A percentile compares a stretch with the other conserved stretches of the same genome.
phyloP scores from a whole-genome alignment of 2,329 filamentous ascomycete species.

The Fusarium sp. region DNA sequence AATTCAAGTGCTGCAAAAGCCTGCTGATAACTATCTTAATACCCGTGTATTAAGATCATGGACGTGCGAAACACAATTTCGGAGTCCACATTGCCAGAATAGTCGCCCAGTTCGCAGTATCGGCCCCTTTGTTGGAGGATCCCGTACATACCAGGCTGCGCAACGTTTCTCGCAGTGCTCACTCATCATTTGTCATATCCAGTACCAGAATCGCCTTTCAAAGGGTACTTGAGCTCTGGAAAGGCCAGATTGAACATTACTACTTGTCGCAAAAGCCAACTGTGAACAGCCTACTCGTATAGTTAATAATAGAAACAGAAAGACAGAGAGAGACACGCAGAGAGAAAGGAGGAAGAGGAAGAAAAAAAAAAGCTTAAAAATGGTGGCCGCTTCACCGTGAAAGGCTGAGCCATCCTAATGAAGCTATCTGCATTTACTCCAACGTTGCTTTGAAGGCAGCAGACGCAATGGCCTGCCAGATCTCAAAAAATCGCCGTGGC shows the following conservation, averaged over 20 bases:
- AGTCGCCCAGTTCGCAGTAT: slow-evolving; percentile 33
- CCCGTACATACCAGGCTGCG: slow-evolving; percentile 10
- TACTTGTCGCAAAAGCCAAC: not conserved
- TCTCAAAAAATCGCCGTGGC: slow-evolving; percentile 42
- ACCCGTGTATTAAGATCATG: slow-evolving; percentile 39
- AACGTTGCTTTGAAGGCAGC: slow-evolving; percentile 33
- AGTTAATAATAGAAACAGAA: not conserved
- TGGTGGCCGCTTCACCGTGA: slow-evolving; percentile 9
- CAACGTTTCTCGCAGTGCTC: slow-evolving; percentile 30
- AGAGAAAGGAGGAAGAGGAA: not conserved
- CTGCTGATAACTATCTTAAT: slow-evolving; percentile 43
- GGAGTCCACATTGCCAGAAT: slow-evolving; percentile 38
- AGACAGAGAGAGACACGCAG: not conserved
- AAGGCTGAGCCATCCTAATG: slow-evolving; percentile 22
- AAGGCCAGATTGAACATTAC: slow-evolving; percentile 9
- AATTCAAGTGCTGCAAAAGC: slow-evolving; percentile 29
- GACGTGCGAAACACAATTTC: slow-evolving; percentile 45
- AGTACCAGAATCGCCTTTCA: slow-evolving; percentile 30
- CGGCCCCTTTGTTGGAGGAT: slow-evolving; percentile 37
- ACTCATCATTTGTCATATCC: slow-evolving; percentile 36
- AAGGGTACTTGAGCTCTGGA: not conserved
- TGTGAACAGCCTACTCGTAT: slow-evolving; percentile 7
- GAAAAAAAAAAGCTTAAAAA: slow-evolving; percentile 6
- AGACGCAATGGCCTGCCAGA: slow-evolving; percentile 42
- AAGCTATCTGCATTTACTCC: slow-evolving; percentile 33